These are phyloP conservation scores for Handroanthus guayacan DNA, from an alignment of 257 asterid genomes.

Conservation along the genomic window DNA sequence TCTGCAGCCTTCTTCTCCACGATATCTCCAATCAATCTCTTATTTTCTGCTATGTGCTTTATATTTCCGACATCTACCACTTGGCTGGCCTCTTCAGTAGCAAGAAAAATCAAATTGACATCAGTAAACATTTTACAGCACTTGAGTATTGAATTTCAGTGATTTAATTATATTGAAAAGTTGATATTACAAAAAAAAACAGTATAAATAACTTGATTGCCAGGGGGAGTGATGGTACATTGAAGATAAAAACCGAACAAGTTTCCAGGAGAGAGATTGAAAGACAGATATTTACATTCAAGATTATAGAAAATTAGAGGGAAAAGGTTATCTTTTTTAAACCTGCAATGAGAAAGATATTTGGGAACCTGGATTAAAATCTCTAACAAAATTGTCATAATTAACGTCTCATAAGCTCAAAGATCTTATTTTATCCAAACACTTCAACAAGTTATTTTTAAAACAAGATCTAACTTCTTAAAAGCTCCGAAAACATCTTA, in stretches of 20 bases:
- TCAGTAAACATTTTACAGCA: constrained; percentile 17
- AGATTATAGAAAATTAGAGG: background rate
- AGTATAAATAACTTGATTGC: background rate
- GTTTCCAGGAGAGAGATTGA: background rate
- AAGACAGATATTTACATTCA: background rate
- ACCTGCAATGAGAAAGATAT: background rate
- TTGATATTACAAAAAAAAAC: background rate
- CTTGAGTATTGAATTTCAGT: background rate
- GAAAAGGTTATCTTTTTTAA: background rate
- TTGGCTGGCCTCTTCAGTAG: constrained; percentile 62
- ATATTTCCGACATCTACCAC: constrained; percentile 63
- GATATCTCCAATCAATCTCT: constrained; percentile 61
- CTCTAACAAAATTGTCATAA: background rate
- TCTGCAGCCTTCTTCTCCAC: constrained; percentile 61
- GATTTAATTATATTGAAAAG: background rate
- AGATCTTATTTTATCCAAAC: no score
- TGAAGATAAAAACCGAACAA: background rate
- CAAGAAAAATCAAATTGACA: constrained; percentile 19
- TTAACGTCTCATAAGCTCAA: no score
- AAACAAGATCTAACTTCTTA: no score
- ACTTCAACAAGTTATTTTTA: no score
- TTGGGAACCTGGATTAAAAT: background rate
- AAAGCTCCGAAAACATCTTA: no score
- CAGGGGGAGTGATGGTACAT: background rate
- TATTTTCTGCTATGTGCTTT: constrained; percentile 70